Base-by-base conservation (phyloP, 2,329 filamentous ascomycete genomes). In the Colletotrichum sp. region DNA sequence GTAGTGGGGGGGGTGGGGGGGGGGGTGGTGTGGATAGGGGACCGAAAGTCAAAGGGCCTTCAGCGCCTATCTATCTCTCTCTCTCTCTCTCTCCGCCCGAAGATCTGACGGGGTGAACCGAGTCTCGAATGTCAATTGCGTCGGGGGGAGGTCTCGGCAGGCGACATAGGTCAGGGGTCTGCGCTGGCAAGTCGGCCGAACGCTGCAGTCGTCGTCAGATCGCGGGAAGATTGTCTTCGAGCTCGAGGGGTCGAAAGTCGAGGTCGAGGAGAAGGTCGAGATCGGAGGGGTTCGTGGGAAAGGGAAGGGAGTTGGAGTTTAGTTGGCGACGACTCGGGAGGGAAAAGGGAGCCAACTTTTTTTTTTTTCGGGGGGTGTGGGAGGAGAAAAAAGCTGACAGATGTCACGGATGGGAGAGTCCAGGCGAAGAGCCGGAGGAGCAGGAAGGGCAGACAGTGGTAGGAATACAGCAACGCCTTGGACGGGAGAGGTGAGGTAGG, bases 321-420 rank as follows among this genome's bases (percentile, higher is more conserved):
- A 34, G 65, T 69, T 36, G 72, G 68, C 36, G 56, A 62, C 43
- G 43, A 52, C 43, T 52, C 43, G 43, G n/a, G 43, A 13, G n/a
- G 43, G 38, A 52, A 30, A 61, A 68, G n/a, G 26, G 64, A 68
- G 43, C 56, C 69, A 75, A 67, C 70, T 75, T 73, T 72, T 75
- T 32, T n/a, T n/a, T 15, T 15, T 36, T 52, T 21, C 10, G 26
- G 73, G 72, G 69, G 55, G 69, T 48, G 69, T 67, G 69, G 64
- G 38, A 72, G 62, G 38, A 56, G 38, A 55, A 70, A 65, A 75
- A 75, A 58, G 73, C 73, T 75, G 73, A 75, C 73, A 75, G 73
- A 75, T 75, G 73, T 75, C 69, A 73, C 73, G 34, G 52, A 72
- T 67, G 69, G 16, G 56, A 61, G 56, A 61, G 28, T 61, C 43